phyloP scores from a whole-genome alignment of 306 rosid species.

The Vigna radiata region DNA sequence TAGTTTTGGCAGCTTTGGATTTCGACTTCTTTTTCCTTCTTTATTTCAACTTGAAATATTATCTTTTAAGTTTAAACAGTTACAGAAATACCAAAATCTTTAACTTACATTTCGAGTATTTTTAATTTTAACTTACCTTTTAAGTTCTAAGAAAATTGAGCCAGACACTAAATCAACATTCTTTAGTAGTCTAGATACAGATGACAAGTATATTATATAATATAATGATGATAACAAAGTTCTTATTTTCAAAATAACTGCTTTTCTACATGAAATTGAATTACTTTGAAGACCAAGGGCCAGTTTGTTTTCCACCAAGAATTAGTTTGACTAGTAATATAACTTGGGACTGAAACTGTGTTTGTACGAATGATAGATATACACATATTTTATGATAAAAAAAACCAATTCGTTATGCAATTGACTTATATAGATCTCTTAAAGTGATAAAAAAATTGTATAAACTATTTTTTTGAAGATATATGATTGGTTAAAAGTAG shows the following conservation, averaged over 20 bases:
- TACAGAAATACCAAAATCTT: not conserved
- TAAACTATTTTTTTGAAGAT: constrained; percentile 8
- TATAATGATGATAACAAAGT: not conserved
- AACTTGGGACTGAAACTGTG: constrained; percentile 5
- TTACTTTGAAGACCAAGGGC: not conserved
- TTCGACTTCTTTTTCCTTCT: not conserved
- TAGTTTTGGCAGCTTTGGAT: not conserved
- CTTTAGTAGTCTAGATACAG: not conserved
- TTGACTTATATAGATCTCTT: not conserved
- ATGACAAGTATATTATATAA: not conserved
- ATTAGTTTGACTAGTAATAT: constrained; percentile 6
- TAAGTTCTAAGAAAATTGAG: not conserved
- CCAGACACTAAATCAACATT: not conserved
- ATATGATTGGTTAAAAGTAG: constrained; percentile 3
- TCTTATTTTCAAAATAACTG: not conserved
- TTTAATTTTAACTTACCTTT: not conserved
- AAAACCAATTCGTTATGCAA: not conserved
- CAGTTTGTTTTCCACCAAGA: not conserved
- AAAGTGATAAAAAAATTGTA: not conserved
- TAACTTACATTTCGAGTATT: not conserved
- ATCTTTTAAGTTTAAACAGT: not conserved
- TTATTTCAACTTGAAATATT: not conserved
- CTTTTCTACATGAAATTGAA: constrained; percentile 10
- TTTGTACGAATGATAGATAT: constrained; percentile 8
- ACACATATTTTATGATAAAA: not conserved